Evolutionary conservation across 305 asterid genomes (phyloP).

Genomic region (Fraxinus ornus): DNA sequence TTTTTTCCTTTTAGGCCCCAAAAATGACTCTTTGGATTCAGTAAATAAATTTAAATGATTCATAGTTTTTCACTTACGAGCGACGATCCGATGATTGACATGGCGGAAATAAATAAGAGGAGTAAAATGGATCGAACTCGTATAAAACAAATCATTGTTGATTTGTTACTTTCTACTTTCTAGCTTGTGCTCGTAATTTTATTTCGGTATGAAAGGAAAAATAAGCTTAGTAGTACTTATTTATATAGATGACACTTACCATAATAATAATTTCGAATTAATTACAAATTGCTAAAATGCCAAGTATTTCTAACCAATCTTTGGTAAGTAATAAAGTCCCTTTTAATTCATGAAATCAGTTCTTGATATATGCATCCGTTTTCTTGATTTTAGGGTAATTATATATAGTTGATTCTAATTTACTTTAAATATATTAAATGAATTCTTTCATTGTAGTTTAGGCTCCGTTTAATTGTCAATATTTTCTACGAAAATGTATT

Average conservation of each 20-base stretch:
- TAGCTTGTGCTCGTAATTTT: too few relatives aligned
- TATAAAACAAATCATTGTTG: slow-evolving; percentile 14
- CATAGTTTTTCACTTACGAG: slow-evolving; percentile 17
- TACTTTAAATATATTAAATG: too few relatives aligned
- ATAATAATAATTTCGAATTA: neutral
- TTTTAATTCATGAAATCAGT: neutral
- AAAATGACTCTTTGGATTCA: too few relatives aligned
- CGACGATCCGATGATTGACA: slow-evolving; percentile 11
- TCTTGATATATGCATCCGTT: neutral
- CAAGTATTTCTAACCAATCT: neutral
- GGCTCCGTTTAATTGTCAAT: too few relatives aligned
- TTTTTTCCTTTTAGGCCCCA: too few relatives aligned
- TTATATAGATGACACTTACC: neutral
- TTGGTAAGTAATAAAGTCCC: neutral
- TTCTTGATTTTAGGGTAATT: neutral
- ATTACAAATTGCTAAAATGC: neutral
- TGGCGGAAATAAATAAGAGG: slow-evolving; percentile 16
- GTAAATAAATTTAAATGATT: neutral
- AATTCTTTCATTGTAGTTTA: too few relatives aligned
- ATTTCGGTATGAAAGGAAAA: neutral
- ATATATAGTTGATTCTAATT: neutral
- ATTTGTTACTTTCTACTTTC: neutral
- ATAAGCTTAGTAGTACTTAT: neutral
- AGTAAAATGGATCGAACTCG: slow-evolving; percentile 16
- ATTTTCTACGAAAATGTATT: too few relatives aligned